Evolutionary conservation across 176 grass and related monocot species (phyloP).

Genomic region (Eragrostis curvula): DNA sequence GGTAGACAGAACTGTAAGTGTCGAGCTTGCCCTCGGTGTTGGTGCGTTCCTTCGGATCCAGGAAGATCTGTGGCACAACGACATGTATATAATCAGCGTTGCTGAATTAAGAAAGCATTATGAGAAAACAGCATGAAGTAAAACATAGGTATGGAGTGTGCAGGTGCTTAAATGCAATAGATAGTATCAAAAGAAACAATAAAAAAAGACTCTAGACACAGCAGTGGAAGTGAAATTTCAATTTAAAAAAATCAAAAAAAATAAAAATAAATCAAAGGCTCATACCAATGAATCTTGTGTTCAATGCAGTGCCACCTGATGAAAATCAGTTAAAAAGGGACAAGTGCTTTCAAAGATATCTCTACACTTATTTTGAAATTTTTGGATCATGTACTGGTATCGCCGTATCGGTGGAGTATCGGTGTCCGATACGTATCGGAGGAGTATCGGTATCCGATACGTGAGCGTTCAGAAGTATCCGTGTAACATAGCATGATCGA

Average conservation of each 20-base stretch:
- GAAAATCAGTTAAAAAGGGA: background rate
- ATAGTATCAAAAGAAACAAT: background rate
- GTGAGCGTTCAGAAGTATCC: too few relatives aligned
- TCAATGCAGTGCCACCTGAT: background rate
- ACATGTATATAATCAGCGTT: background rate
- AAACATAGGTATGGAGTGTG: background rate
- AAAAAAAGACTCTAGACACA: background rate
- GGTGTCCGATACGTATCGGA: too few relatives aligned
- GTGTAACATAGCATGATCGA: too few relatives aligned
- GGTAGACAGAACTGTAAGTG: slow-evolving; percentile 66
- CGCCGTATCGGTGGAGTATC: too few relatives aligned
- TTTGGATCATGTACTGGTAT: too few relatives aligned
- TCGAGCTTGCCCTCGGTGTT: slow-evolving; percentile 71
- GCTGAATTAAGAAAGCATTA: slow-evolving; percentile 11
- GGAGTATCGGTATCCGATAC: too few relatives aligned
- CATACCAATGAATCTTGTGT: too few relatives aligned
- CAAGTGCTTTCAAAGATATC: background rate
- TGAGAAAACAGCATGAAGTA: background rate
- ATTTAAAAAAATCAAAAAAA: background rate
- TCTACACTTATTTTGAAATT: background rate
- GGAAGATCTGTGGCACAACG: slow-evolving; percentile 53
- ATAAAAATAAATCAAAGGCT: too few relatives aligned
- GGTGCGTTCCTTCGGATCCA: slow-evolving; percentile 79
- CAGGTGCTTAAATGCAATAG: background rate
- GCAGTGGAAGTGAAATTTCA: background rate